Evolutionary conservation across 148 eudicot genomes (phyloP).

Genomic region (Silene conica): DNA sequence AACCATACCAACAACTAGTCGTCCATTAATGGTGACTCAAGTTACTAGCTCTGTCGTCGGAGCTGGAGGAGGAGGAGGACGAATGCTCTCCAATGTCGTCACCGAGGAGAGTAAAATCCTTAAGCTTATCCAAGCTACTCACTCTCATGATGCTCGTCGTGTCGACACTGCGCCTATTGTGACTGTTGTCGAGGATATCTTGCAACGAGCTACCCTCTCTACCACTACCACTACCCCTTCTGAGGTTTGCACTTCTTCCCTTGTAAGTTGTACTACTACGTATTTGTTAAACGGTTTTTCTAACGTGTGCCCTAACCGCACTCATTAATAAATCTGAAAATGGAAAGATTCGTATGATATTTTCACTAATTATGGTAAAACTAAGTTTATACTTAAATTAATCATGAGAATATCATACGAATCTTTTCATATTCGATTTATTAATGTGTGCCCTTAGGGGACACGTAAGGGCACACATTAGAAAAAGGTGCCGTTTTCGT

Average conservation of each 20-base stretch:
- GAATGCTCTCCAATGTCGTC: constrained; percentile 16
- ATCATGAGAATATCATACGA: no score
- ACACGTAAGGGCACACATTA: no score
- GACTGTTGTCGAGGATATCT: constrained; percentile 29
- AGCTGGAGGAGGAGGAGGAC: constrained; percentile 23
- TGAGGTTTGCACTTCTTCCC: background rate
- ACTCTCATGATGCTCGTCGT: constrained; percentile 28
- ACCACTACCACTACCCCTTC: background rate
- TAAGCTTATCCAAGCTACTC: constrained; percentile 31
- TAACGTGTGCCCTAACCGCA: no score
- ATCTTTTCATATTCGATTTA: no score
- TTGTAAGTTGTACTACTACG: no score
- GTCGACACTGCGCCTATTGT: constrained; percentile 28
- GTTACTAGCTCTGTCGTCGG: background rate
- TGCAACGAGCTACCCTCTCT: constrained; percentile 21
- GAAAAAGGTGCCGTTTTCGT: no score
- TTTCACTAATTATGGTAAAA: no score
- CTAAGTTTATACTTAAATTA: no score
- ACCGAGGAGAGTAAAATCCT: constrained; percentile 27
- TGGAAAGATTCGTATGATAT: no score
- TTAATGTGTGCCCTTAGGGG: no score
- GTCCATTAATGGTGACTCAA: background rate
- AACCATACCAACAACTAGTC: background rate
- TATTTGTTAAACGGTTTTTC: no score
- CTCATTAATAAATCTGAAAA: no score